A percentile compares a stretch with the other conserved stretches of the same genome.
Evolutionary conservation across 352 stramenopile species (phyloP).

Genomic region (Phytopythium sindhum): DNA sequence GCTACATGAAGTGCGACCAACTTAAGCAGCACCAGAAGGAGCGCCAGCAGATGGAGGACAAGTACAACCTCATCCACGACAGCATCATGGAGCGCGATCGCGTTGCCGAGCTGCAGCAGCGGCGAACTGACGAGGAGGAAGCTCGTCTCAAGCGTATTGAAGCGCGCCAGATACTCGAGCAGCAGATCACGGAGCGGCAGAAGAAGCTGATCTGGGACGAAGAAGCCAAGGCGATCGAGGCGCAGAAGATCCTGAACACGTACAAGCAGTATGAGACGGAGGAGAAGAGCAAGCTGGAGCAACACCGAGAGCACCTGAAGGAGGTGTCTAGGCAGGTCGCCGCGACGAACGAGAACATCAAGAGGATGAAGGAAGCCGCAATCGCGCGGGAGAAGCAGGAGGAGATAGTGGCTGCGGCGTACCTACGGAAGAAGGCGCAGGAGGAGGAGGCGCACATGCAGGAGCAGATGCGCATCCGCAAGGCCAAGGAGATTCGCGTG

Average conservation of each 20-base stretch:
- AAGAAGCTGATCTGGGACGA: conserved; percentile 73
- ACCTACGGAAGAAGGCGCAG: conserved; percentile 64
- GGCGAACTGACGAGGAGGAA: conserved; percentile 34
- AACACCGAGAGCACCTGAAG: conserved; percentile 40
- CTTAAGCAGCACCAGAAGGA: conserved; percentile 43
- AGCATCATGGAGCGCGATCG: conserved; percentile 74
- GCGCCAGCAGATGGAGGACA: conserved; percentile 34
- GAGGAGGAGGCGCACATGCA: conserved; percentile 67
- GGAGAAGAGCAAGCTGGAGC: conserved; percentile 52
- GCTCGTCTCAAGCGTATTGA: conserved; percentile 54
- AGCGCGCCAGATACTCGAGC: conserved; percentile 58
- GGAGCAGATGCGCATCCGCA: conserved; percentile 60
- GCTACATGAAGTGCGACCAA: conserved; percentile 63
- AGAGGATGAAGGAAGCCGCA: conserved; percentile 58
- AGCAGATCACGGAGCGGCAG: conserved; percentile 62
- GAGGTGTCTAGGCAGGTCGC: conserved; percentile 45
- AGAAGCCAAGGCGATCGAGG: conserved; percentile 74
- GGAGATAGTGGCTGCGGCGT: conserved; percentile 56
- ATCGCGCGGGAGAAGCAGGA: conserved; percentile 52
- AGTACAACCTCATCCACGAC: conserved; percentile 70
- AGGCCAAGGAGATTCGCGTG: conserved; percentile 64
- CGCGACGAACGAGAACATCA: conserved; percentile 65
- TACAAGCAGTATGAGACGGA: conserved; percentile 82
- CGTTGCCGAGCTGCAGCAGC: conserved; percentile 43
- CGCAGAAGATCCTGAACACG: conserved; percentile 71